Evolutionary conservation across 345 rosid genomes (phyloP).

Genomic region (Gossypium mustelinum): DNA sequence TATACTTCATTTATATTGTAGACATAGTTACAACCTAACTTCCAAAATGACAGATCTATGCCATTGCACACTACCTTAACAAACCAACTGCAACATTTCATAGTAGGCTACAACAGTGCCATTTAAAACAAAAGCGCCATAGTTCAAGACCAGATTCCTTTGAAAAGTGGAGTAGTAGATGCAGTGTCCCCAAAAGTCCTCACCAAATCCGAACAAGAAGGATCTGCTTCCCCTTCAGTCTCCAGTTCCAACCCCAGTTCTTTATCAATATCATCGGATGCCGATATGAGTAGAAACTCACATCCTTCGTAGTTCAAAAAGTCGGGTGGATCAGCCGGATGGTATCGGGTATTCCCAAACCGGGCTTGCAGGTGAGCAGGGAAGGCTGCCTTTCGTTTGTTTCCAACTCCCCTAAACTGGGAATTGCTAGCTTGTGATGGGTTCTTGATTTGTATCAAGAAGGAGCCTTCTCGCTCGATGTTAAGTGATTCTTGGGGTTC

Average conservation of each 20-base stretch:
- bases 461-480: constrained; percentile 64
- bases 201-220: constrained; percentile 50
- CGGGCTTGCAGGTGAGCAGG: constrained; percentile 66
- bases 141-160: constrained; percentile 56
- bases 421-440: constrained; percentile 39
- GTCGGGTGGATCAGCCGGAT: constrained; percentile 64
- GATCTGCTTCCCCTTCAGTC: constrained; percentile 35
- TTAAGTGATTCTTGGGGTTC: constrained; percentile 67
- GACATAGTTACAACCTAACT: background rate
- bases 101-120: background rate
- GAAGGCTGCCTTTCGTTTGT: constrained; percentile 56
- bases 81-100: background rate
- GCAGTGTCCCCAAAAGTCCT: constrained; percentile 55
- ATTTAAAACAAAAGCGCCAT: background rate
- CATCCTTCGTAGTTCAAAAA: constrained; percentile 75
- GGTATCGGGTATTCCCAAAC: constrained; percentile 40
- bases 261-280: constrained; percentile 56
- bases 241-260: constrained; percentile 65
- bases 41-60: background rate
- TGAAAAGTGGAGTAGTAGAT: constrained; percentile 39
- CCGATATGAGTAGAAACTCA: constrained; percentile 63
- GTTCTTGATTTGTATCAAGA: constrained; percentile 62
- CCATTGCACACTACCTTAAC: background rate
- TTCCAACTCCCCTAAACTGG: constrained; percentile 47
- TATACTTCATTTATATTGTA: too few species aligned